phyloP scores from a whole-genome alignment of 805 yeast genomes.

The Torulaspora indica region DNA sequence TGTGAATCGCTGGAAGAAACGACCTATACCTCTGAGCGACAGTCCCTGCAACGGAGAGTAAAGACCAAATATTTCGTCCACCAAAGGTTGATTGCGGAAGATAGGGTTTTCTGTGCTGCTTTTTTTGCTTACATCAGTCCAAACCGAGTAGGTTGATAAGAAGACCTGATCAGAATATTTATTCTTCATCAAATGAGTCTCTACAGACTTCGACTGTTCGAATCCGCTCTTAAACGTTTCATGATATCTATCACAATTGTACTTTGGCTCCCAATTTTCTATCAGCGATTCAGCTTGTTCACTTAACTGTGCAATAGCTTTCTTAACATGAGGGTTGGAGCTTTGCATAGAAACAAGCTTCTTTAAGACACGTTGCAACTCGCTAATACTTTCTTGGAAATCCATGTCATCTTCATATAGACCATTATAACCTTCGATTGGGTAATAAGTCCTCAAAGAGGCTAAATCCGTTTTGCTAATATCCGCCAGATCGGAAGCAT shows the following conservation, averaged over 20 bases:
- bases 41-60: conserved; percentile 29
- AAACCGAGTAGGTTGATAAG: conserved; percentile 24
- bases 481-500: not conserved
- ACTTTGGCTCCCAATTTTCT: conserved; percentile 23
- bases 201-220: conserved; percentile 21
- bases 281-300: conserved; percentile 17
- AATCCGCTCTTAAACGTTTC: conserved; percentile 3
- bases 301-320: conserved; percentile 18
- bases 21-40: conserved; percentile 33
- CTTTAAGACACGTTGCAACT: conserved; percentile 17
- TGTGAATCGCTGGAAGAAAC: conserved; percentile 18
- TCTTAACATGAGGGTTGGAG: conserved; percentile 9
- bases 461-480: conserved; percentile 1
- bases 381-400: conserved; percentile 15
- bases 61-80: conserved; percentile 32
- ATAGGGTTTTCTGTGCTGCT: conserved; percentile 8
- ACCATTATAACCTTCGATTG: conserved; percentile 14
- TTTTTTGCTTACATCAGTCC: conserved; percentile 14
- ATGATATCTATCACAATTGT: conserved; percentile 13
- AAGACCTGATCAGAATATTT: conserved; percentile 25
- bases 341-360: conserved; percentile 16
- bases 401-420: conserved; percentile 24
- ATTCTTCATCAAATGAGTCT: conserved; percentile 29
- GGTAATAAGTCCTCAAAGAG: conserved; percentile 2
- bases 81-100: conserved; percentile 21